Evolutionary conservation across 2,329 filamentous ascomycete species (phyloP).

Genomic region (Penicillium sp.): DNA sequence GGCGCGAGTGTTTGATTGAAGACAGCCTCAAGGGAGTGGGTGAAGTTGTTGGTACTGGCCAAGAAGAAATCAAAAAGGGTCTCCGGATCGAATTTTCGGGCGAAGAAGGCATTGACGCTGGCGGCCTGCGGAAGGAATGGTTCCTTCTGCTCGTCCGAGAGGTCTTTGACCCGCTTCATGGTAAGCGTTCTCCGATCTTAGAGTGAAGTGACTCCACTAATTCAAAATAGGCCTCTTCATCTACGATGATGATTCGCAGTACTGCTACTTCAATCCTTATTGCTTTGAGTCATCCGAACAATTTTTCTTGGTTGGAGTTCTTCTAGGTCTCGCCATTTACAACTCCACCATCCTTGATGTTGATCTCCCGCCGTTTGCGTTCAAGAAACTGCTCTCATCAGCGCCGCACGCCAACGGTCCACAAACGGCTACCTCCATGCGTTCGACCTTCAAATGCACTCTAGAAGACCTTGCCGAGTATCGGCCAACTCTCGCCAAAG

Average conservation of each 20-base stretch:
- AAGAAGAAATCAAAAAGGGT: conserved; percentile 87
- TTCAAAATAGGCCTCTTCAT: conserved; percentile 70
- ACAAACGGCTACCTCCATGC: conserved; percentile 55
- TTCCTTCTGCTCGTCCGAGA: conserved; percentile 84
- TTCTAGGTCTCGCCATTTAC: conserved; percentile 87
- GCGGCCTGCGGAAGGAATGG: conserved; percentile 90
- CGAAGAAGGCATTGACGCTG: conserved; percentile 88
- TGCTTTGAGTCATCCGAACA: conserved; percentile 90
- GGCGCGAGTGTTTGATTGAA: conserved; percentile 81
- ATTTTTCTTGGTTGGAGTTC: conserved; percentile 83
- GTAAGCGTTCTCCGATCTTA: conserved; percentile 49
- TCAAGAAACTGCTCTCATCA: conserved; percentile 78
- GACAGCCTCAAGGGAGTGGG: conserved; percentile 83
- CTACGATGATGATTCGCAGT: conserved; percentile 85
- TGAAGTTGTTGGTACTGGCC: conserved; percentile 74
- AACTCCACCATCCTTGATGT: conserved; percentile 92
- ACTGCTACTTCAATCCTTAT: conserved; percentile 90
- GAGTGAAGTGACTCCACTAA: conserved; percentile 6
- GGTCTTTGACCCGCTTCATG: conserved; percentile 86
- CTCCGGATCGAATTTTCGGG: conserved; percentile 80
- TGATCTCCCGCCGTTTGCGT: conserved; percentile 82
- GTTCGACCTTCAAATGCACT: conserved; percentile 64
- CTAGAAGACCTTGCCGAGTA: conserved; percentile 82
- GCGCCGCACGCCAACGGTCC: conserved; percentile 62
- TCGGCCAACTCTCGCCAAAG: conserved; percentile 70